phyloP scores from a whole-genome alignment of 75 land plant genomes.

The Picea sitchensis region DNA sequence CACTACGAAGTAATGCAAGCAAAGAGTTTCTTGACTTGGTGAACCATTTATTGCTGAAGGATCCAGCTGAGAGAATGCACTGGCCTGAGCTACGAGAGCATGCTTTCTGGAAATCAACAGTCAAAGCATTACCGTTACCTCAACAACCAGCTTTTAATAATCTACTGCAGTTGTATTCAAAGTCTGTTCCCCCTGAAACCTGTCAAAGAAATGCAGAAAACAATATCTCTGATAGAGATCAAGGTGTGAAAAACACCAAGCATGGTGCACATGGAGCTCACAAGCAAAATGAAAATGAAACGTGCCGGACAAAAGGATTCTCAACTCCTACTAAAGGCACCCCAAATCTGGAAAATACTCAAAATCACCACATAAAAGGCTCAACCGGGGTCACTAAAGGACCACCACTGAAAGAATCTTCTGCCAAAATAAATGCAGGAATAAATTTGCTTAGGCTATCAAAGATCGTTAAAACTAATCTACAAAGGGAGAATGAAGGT shows the following conservation, averaged over 20 bases:
- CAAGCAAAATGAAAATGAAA: constrained; percentile 43
- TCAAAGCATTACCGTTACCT: constrained; percentile 56
- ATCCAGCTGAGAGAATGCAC: constrained; percentile 90
- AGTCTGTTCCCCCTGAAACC: constrained; percentile 33
- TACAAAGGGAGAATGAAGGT: constrained; percentile 85
- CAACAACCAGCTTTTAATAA: constrained; percentile 84
- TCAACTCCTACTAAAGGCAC: constrained; percentile 45
- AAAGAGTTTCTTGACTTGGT: constrained; percentile 75
- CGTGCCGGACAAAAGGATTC: constrained; percentile 18
- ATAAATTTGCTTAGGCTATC: constrained; percentile 89
- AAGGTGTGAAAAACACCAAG: constrained; percentile 24
- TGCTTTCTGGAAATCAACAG: constrained; percentile 81
- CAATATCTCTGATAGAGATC: constrained; percentile 31
- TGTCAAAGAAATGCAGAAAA: constrained; percentile 37
- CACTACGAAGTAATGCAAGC: constrained; percentile 67
- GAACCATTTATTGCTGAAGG: constrained; percentile 71
- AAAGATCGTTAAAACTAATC: constrained; percentile 88
- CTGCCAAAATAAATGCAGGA: constrained; percentile 36
- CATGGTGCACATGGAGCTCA: constrained; percentile 18
- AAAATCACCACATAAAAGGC: constrained; percentile 22
- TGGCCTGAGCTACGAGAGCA: constrained; percentile 90
- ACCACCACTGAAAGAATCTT: constrained; percentile 32
- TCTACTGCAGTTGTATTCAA: constrained; percentile 39
- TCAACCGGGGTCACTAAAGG: constrained; percentile 23
- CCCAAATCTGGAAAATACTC: constrained; percentile 34